Conservation (phyloP, 768 basidiomycete species). For the Russula abietina region DNA sequence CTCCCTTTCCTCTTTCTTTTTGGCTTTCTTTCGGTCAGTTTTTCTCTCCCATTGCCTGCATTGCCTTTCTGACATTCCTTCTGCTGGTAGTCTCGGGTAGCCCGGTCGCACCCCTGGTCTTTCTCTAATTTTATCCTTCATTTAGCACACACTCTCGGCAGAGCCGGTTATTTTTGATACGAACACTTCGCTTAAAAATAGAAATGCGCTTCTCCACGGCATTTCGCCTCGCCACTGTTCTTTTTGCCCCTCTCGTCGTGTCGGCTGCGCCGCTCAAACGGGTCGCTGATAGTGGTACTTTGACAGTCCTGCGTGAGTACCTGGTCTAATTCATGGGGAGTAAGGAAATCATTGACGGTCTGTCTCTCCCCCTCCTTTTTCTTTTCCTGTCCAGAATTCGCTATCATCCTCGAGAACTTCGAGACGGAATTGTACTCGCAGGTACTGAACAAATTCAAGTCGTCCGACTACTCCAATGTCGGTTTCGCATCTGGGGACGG, state of each 20-base stretch:
- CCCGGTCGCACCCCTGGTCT: conserved; percentile 62
- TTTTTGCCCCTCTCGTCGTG: conserved; percentile 38
- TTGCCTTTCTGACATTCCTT: background rate
- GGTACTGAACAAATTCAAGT: conserved; percentile 58
- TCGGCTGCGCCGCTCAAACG: conserved; percentile 46
- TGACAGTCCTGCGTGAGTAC: conserved; percentile 50
- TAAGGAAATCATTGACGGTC: background rate
- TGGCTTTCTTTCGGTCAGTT: conserved; percentile 2
- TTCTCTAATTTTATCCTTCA: conserved; percentile 31
- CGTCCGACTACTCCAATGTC: conserved; percentile 55
- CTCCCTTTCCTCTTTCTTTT: background rate
- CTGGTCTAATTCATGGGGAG: background rate
- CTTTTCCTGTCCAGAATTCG: conserved; percentile 49
- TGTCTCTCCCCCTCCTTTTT: background rate
- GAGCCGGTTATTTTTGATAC: no score
- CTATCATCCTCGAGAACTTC: conserved; percentile 67
- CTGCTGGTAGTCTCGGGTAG: conserved; percentile 42
- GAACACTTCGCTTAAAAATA: no score
- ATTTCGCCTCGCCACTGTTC: conserved; percentile 39
- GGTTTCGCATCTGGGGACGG: conserved; percentile 54
- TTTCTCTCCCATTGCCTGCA: background rate
- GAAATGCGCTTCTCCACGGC: conserved; percentile 42
- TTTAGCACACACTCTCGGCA: conserved; percentile 25
- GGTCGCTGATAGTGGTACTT: conserved; percentile 33
- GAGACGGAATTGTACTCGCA: conserved; percentile 65